These are phyloP conservation scores for Malassezia vespertilionis DNA, from an alignment of 1,284 basidiomycete species.

Conservation along the genomic window DNA sequence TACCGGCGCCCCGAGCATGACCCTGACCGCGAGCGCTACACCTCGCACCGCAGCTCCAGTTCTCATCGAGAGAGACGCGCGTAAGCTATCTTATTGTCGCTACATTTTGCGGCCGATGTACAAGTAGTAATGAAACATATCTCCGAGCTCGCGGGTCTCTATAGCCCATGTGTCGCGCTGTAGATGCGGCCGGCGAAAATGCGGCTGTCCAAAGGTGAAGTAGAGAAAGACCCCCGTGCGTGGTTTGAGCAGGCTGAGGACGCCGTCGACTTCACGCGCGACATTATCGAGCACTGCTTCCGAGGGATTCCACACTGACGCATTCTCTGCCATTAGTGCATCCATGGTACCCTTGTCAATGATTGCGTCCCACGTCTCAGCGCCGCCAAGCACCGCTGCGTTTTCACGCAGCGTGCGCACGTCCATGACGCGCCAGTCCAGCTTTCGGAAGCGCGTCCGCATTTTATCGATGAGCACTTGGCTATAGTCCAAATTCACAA, in stretches of 20 bases:
- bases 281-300: constrained; percentile 25
- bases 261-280: constrained; percentile 28
- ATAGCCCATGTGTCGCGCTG: constrained; percentile 27
- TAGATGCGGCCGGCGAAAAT: constrained; percentile 32
- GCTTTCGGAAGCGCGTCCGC: constrained; percentile 20
- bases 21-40: too few species aligned
- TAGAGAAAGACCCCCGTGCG: constrained; percentile 31
- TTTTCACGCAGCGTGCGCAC: constrained; percentile 30
- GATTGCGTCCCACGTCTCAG: constrained; percentile 27
- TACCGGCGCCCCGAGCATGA: too few species aligned
- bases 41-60: too few species aligned
- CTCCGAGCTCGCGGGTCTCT: constrained; percentile 27
- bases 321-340: constrained; percentile 42
- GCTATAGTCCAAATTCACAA: constrained; percentile 21
- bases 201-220: constrained; percentile 42
- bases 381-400: constrained; percentile 21
- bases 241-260: constrained; percentile 26
- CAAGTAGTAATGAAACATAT: constrained; percentile 42
- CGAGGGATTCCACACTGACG: constrained; percentile 31
- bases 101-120: constrained; percentile 23
- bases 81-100: too few species aligned
- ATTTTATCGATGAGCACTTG: constrained; percentile 28
- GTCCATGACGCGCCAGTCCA: constrained; percentile 33
- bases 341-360: constrained; percentile 46
- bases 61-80: too few species aligned